Evolutionary conservation across 768 basidiomycete genomes (phyloP).

Genomic region (Sistotremastrum suecicum): DNA sequence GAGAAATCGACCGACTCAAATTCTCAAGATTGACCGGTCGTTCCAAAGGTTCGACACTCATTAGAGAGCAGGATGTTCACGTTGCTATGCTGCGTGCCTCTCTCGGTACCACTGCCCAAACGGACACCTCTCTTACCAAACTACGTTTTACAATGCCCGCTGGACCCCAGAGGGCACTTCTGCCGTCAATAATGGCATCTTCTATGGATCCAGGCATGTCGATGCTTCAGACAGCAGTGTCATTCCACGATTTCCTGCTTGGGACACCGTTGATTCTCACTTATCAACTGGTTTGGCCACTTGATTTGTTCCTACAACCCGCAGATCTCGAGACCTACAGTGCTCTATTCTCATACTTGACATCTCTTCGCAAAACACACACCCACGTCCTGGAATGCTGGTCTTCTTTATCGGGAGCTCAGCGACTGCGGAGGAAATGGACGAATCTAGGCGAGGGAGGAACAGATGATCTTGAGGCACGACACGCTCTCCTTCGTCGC

Average conservation of each 20-base stretch:
- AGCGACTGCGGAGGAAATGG: constrained; percentile 74
- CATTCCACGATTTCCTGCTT: constrained; percentile 63
- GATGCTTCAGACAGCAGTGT: constrained; percentile 10
- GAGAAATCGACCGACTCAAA: constrained; percentile 77
- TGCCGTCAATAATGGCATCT: constrained; percentile 48
- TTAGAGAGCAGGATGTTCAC: constrained; percentile 83
- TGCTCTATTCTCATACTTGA: constrained; percentile 68
- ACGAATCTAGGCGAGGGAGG: constrained; percentile 82
- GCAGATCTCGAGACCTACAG: constrained; percentile 64
- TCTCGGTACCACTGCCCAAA: constrained; percentile 76
- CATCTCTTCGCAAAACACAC: constrained; percentile 74
- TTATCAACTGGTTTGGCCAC: constrained; percentile 71
- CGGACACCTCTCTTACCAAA: constrained; percentile 61
- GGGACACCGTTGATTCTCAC: constrained; percentile 62
- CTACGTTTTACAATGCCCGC: constrained; percentile 67
- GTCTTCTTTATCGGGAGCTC: constrained; percentile 74
- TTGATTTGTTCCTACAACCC: constrained; percentile 77
- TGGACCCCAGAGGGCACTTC: constrained; percentile 68
- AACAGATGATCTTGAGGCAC: constrained; percentile 55
- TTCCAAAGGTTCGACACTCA: constrained; percentile 55
- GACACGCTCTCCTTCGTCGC: constrained; percentile 53
- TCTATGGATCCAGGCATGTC: background rate
- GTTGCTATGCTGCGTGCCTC: constrained; percentile 79
- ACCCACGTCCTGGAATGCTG: constrained; percentile 68
- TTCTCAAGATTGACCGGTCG: constrained; percentile 58